Conservation (phyloP, 441 rosid species). For the Gossypium schwendimanii region DNA sequence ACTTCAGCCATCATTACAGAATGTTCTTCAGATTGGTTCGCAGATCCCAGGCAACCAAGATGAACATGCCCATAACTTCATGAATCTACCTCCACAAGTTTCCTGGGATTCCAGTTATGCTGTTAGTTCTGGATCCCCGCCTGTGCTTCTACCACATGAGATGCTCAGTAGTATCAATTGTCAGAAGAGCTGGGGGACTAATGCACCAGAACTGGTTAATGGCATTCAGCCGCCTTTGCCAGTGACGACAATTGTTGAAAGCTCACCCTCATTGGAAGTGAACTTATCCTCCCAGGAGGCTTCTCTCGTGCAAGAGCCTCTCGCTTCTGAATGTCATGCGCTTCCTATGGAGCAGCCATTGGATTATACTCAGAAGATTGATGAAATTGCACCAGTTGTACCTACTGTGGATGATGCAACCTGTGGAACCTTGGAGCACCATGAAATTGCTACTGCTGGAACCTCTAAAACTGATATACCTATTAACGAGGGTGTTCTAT, state of each 20-base stretch:
- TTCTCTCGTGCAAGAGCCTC: conserved; percentile 29
- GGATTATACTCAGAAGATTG: conserved; percentile 25
- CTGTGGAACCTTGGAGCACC: conserved; percentile 16
- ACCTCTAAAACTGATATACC: conserved; percentile 29
- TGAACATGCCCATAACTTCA: conserved; percentile 30
- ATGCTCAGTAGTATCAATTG: conserved; percentile 36
- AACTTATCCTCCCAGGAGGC: conserved; percentile 23
- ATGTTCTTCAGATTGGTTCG: conserved; percentile 42
- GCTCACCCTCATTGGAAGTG: conserved; percentile 29
- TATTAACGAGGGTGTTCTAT: conserved; percentile 25
- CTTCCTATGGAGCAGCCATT: conserved; percentile 27
- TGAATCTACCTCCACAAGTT: conserved; percentile 38
- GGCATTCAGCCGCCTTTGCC: conserved; percentile 31
- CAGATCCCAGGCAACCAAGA: conserved; percentile 48
- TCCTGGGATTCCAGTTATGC: conserved; percentile 31
- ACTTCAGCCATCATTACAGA: conserved; percentile 44
- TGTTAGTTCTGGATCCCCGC: conserved; percentile 38
- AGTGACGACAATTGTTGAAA: conserved; percentile 27
- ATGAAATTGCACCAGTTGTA: conserved; percentile 16
- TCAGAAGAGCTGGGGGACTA: conserved; percentile 34
- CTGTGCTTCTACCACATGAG: conserved; percentile 49
- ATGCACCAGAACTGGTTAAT: conserved; percentile 29
- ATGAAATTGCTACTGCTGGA: conserved; percentile 20
- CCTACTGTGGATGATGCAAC: conserved; percentile 18
- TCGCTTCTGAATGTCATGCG: conserved; percentile 25